Evolutionary conservation across 495 filamentous ascomycete genomes (phyloP).

Genomic region (Penicillium canescens): DNA sequence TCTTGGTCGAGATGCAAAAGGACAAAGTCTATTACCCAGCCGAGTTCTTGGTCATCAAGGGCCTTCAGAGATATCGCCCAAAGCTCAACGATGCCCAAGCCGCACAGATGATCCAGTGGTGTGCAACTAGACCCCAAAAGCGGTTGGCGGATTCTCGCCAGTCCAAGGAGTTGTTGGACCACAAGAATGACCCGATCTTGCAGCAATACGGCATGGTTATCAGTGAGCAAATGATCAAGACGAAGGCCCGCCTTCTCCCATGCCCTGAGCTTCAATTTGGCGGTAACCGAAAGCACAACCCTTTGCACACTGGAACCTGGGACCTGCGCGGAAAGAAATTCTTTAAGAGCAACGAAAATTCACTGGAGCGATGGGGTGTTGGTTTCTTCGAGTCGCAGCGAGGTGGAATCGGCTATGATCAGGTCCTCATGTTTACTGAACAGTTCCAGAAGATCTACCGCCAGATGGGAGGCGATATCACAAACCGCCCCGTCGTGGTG

Average conservation of each 20-base stretch:
- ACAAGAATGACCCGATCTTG: constrained; percentile 67
- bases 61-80: constrained; percentile 73
- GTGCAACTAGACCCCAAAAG: constrained; percentile 61
- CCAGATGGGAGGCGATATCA: constrained; percentile 70
- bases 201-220: constrained; percentile 69
- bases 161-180: constrained; percentile 67
- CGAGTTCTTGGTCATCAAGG: constrained; percentile 64
- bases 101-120: constrained; percentile 83
- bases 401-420: constrained; percentile 36
- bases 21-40: constrained; percentile 70
- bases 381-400: constrained; percentile 49
- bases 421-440: constrained; percentile 56
- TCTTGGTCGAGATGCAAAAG: constrained; percentile 70
- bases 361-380: constrained; percentile 72
- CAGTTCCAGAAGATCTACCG: constrained; percentile 62
- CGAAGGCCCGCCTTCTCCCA: constrained; percentile 69
- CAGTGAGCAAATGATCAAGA: constrained; percentile 56
- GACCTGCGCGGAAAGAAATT: constrained; percentile 82
- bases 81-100: constrained; percentile 74
- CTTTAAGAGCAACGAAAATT: constrained; percentile 52
- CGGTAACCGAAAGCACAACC: constrained; percentile 48
- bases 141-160: constrained; percentile 62
- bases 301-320: constrained; percentile 71
- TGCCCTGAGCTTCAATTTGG: constrained; percentile 69
- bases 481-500: constrained; percentile 27